A percentile compares a stretch with the other conserved stretches of the same genome.
These are phyloP conservation scores for Ascoidea asiatica DNA, from an alignment of 805 yeast genomes.

Conservation along the genomic window DNA sequence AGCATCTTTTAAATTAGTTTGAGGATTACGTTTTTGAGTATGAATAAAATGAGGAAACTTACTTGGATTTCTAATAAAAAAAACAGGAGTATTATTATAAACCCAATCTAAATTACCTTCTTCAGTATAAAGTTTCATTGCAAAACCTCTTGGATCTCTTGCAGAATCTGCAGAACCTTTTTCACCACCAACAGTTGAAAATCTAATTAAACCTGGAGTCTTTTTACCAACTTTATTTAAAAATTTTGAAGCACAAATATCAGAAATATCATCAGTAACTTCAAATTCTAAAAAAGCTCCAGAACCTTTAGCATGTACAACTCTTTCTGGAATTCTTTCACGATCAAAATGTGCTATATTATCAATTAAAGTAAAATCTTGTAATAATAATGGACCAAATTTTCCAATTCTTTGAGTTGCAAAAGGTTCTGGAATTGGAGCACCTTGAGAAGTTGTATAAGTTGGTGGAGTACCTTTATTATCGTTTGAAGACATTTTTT, in stretches of 20 bases:
- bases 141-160: constrained; percentile 60
- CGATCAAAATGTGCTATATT: constrained; percentile 79
- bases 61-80: constrained; percentile 69
- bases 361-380: constrained; percentile 72
- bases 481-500: too few species aligned
- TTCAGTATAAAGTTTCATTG: constrained; percentile 52
- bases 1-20: constrained; percentile 64
- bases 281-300: constrained; percentile 85
- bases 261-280: constrained; percentile 75
- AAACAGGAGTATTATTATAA: constrained; percentile 63
- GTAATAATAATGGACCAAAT: constrained; percentile 69
- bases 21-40: constrained; percentile 66
- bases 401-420: constrained; percentile 65
- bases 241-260: constrained; percentile 56
- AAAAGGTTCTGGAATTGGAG: constrained; percentile 64
- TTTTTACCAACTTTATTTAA: constrained; percentile 66
- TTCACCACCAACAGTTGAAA: constrained; percentile 63
- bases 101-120: constrained; percentile 65
- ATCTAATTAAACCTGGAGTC: constrained; percentile 57
- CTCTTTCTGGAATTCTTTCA: constrained; percentile 86
- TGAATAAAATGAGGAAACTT: constrained; percentile 84
- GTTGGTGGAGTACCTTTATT: neutral
- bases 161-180: constrained; percentile 51
- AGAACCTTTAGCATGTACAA: constrained; percentile 87
- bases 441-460: constrained; percentile 46